Base-by-base conservation (phyloP, 441 rosid genomes). In the Gossypium schwendimanii region DNA sequence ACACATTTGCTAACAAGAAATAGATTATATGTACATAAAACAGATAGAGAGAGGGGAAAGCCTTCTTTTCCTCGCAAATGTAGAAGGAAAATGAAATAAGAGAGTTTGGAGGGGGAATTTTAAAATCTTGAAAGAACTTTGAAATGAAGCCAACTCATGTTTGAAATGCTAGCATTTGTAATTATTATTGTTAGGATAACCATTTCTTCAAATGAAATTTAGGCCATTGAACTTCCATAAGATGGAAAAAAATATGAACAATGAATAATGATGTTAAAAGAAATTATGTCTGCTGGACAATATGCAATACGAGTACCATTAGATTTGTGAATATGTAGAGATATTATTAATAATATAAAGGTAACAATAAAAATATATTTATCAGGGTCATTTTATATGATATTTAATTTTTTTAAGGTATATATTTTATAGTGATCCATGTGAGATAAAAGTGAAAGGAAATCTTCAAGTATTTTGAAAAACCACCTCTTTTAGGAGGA, bases 81-180 rank as follows among this genome's bases (percentile, higher is more conserved):
- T 45, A 63, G 45, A 61, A 54, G 66, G 41, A 67, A 69, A 52
- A 39, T 36, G 31, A 41, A 73, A 69, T 24, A 58, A 58, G 63
- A 58, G 8, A 26, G 28, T 24, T 59, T 59, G 63, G 63, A 59
- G 6, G 18, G 39, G 63, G 63, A 12, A 23, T 58, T 58, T 58
- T 12, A 12, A 24, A 24, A 47, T 47, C 41, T 47, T 47, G 52
- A 12, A 47, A 47, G 5, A 47, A 11, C 1, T 58, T 58, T 4
- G 15, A 58, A 58, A 59, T 58, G 36, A 26, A 59, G 63, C 14
- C 39, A 14, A 58, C 28, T 33, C 39, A 24, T 58, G 26, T 26
- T 28, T 36, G 6, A 26, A 26, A 59, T 24, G 63, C 39, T 59
- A 59, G 33, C 39, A 59, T 26, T 59, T 26, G 39, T 59, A 12